Evolutionary conservation across 768 basidiomycete species (phyloP), one percentile per base, ranked within the genome.

Genomic region (Lactarius deliciosus): DNA sequence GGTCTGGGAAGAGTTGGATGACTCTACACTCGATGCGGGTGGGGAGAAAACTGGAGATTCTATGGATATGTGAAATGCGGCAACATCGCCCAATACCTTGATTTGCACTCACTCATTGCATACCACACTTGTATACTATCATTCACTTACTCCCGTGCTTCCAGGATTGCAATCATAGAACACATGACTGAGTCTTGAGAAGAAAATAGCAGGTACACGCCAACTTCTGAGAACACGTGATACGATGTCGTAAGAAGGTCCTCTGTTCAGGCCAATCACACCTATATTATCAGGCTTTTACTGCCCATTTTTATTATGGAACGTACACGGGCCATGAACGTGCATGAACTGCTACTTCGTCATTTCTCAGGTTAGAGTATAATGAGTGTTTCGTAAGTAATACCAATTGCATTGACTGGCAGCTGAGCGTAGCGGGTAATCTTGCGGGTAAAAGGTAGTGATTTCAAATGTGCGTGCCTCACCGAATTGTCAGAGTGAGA

Each of bases 401-500:
- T 38, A 38, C 36, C 3, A 4, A 38, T 10, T 38, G 36, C 36
- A 38, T 38, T 38, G 36, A 11, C 15, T 4, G 15, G 13, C 38
- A 15, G 13, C 38, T 40, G 38, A 40, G 15, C 38, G 38, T 40
- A 15, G 38, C 38, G 15, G 38, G 38, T 13, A 38, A 32, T 32
- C 32, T 32, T 32, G 32, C 6, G 8, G 32, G 32, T 32, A 32
- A 32, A 32, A 40, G 2, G 7, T 41, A 41, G 16, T 41, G 1
- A 41, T 18, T 18, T 18, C 41, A 7, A 41, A 41, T 30, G 10
- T 36, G 30, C 30, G 8, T 1, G 10, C 36, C 41, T 76, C 68
- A 78, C 55, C 75, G 54, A 36, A 84, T 81, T 3, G 76, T 81
- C 22, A 87, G 82, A 2, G 84, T 87, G 62, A 89, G 75, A 25